Base-by-base conservation (phyloP, 2,329 filamentous ascomycete genomes). In the Fusarium oxysporum region DNA sequence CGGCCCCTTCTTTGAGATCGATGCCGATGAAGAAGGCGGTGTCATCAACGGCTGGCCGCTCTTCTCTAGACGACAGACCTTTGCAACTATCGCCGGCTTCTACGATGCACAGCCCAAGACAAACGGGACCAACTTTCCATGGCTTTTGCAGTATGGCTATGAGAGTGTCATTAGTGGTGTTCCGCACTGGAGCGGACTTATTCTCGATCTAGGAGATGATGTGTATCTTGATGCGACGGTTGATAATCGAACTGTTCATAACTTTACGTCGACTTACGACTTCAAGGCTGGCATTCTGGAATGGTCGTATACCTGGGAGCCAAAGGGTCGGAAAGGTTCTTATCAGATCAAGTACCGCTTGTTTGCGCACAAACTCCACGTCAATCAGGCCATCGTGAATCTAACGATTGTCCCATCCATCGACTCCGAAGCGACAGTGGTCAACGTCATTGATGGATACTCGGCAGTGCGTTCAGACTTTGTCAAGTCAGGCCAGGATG, bases 1-100 rank as follows among this genome's bases (percentile, higher is more conserved):
- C 11, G 62, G 62, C 2, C 62, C 62, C 1, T 64, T 64, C 7
- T 62, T 64, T 0, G 62, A 64, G n/a, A 51, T 53, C 3, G 62
- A 64, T 0, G 8, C 19, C 0, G 38, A 51, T 2, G 56, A 53
- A 16, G 1, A 53, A 1, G 62, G 62, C 5, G 62, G 57, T 2
- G 55, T 48, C 9, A 64, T 64, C 14, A 64, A 53, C 12, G 62
- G 62, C 21, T 64, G 62, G 62, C 62, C 62, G 5, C n/a, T 64
- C 2, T 64, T 64, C 14, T 64, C 62, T 0, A 8, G 57, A 32
- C 57, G 62, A 0, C 62, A 64, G 3, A 51, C 62, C 8, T 64
- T 64, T 2, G 57, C 57, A 0, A 64, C 62, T 0, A 64, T 64
- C 0, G 62, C 62, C 2, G 62, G 62, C 1, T 64, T 64, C 6